Conservation (phyloP, 768 basidiomycete species). For the Hypsizygus marmoreus region DNA sequence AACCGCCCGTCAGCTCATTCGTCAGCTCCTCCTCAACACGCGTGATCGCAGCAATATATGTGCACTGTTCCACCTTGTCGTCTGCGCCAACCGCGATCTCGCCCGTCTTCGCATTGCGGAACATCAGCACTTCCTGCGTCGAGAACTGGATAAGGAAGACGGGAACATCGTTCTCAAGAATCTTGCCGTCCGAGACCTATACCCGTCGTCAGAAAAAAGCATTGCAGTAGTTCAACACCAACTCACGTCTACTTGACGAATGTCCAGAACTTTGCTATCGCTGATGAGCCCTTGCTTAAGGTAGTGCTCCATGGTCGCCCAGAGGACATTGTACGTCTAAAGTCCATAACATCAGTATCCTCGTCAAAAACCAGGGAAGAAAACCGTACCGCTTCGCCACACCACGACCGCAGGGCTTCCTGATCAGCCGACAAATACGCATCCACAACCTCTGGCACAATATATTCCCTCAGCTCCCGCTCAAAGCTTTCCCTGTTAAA, state of each 20-base stretch:
- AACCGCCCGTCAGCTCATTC: constrained; percentile 94
- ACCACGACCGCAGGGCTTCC: constrained; percentile 86
- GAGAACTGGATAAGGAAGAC: constrained; percentile 90
- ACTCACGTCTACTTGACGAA: constrained; percentile 94
- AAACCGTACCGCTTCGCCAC: constrained; percentile 84
- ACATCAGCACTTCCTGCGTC: constrained; percentile 92
- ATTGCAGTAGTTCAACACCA: no score
- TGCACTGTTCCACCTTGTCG: constrained; percentile 89
- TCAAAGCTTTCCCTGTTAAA: constrained; percentile 89
- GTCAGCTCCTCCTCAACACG: constrained; percentile 84
- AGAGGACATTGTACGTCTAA: constrained; percentile 96
- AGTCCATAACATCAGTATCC: background rate
- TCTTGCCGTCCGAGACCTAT: constrained; percentile 82
- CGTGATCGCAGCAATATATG: constrained; percentile 90
- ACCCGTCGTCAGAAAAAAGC: background rate
- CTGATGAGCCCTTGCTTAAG: constrained; percentile 87
- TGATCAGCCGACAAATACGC: constrained; percentile 91
- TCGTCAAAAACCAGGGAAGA: constrained; percentile 9
- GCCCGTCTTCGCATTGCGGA: constrained; percentile 87
- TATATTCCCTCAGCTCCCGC: constrained; percentile 91
- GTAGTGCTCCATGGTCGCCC: constrained; percentile 97
- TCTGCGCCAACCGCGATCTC: constrained; percentile 88
- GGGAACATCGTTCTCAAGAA: constrained; percentile 87
- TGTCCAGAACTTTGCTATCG: constrained; percentile 94
- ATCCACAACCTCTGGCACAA: constrained; percentile 96